phyloP scores from a whole-genome alignment of 768 basidiomycete genomes.

The Botryobasidium botryosum region DNA sequence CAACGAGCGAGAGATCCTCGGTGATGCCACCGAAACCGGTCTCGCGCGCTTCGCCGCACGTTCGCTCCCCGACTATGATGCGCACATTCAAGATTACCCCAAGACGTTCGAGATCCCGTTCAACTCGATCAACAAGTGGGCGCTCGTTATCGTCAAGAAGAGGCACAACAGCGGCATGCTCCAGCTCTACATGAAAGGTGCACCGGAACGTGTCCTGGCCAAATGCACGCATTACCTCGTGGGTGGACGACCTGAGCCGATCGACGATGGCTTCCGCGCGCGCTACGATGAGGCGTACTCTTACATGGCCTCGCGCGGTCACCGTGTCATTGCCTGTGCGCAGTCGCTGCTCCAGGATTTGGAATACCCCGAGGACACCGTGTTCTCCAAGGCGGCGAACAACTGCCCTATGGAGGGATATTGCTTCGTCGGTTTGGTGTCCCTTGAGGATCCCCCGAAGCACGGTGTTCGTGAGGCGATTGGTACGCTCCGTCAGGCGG shows the following conservation, averaged over 20 bases:
- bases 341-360: constrained; percentile 36
- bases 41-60: constrained; percentile 49
- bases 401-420: constrained; percentile 39
- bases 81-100: constrained; percentile 29
- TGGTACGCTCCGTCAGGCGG: constrained; percentile 49
- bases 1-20: constrained; percentile 41
- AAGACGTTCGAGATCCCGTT: constrained; percentile 64
- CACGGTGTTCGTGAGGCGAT: constrained; percentile 58
- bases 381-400: constrained; percentile 37
- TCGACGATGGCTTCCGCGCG: constrained; percentile 37
- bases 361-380: constrained; percentile 28
- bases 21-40: constrained; percentile 65
- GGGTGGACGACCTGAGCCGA: constrained; percentile 30
- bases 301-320: constrained; percentile 63
- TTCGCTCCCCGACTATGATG: constrained; percentile 33
- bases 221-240: constrained; percentile 45
- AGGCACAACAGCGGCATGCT: constrained; percentile 32
- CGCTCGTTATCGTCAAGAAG: constrained; percentile 47
- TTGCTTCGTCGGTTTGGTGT: constrained; percentile 48
- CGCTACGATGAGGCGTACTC: constrained; percentile 45
- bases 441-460: constrained; percentile 54
- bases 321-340: constrained; percentile 59
- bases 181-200: constrained; percentile 44
- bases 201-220: constrained; percentile 48
- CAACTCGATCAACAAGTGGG: constrained; percentile 62